Percentiles rank a stretch among this genome's conserved stretches.
phyloP scores from a whole-genome alignment of 2,329 filamentous ascomycete genomes.

The Coniochaeta sp. region DNA sequence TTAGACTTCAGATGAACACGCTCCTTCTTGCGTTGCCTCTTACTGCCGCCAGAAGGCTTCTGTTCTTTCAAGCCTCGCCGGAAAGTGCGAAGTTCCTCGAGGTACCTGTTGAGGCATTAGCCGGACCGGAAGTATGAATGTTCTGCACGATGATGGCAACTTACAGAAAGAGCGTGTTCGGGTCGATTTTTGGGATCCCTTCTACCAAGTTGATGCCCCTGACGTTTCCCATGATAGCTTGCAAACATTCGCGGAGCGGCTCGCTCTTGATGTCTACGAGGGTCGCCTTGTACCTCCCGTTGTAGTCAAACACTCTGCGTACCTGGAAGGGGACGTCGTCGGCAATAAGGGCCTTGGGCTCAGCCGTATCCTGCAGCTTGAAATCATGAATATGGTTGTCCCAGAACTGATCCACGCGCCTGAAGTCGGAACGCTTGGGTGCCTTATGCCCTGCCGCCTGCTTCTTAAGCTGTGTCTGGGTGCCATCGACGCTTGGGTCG shows the following conservation, averaged over 20 bases:
- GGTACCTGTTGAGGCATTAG: constrained; percentile 46
- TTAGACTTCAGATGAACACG: constrained; percentile 51
- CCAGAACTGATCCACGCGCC: constrained; percentile 49
- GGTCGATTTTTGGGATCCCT: constrained; percentile 66
- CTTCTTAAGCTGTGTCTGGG: constrained; percentile 10
- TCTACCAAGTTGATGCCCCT: constrained; percentile 76
- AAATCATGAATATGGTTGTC: constrained; percentile 41
- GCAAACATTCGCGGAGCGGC: constrained; percentile 61
- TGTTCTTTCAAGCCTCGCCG: constrained; percentile 58
- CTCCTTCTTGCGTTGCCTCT: constrained; percentile 54
- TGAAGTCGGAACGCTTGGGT: constrained; percentile 32
- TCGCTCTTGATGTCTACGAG: constrained; percentile 83
- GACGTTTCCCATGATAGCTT: constrained; percentile 66
- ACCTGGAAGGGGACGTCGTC: constrained; percentile 80
- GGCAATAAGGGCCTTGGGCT: constrained; percentile 45
- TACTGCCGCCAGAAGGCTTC: constrained; percentile 38
- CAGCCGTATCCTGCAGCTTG: constrained; percentile 48
- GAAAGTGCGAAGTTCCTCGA: constrained; percentile 65
- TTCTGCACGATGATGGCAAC: constrained; percentile 12
- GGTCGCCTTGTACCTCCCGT: constrained; percentile 69
- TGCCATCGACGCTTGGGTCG: constrained; percentile 7
- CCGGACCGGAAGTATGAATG: background rate
- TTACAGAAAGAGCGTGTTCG: constrained; percentile 62
- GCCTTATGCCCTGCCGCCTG: constrained; percentile 14
- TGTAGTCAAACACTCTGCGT: constrained; percentile 74